These are phyloP conservation scores for Hypoxylon lienhwacheense DNA, from an alignment of 495 filamentous ascomycete species.

Conservation along the genomic window DNA sequence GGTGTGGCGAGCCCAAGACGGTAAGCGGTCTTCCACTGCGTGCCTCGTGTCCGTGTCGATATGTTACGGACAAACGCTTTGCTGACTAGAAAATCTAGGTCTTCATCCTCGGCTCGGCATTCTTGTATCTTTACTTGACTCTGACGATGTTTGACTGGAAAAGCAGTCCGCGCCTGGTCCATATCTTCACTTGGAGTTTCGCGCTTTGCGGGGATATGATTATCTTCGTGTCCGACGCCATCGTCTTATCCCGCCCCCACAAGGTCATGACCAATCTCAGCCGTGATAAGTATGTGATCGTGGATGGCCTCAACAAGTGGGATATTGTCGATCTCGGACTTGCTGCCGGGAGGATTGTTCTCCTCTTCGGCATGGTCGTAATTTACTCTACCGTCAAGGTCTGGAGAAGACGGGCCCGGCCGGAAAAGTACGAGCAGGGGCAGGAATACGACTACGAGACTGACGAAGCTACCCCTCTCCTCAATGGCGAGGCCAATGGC, in stretches of 20 bases:
- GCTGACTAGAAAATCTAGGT: constrained; percentile 56
- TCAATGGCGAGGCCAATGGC: constrained; percentile 41
- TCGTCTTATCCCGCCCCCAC: constrained; percentile 62
- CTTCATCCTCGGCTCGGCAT: constrained; percentile 71
- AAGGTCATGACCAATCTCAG: constrained; percentile 44
- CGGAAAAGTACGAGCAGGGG: constrained; percentile 43
- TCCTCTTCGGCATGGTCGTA: constrained; percentile 42
- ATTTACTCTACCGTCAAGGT: constrained; percentile 44
- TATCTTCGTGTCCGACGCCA: constrained; percentile 65
- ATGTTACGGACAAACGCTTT: constrained; percentile 1
- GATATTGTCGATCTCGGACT: constrained; percentile 54
- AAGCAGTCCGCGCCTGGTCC: constrained; percentile 70
- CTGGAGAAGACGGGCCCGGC: constrained; percentile 38
- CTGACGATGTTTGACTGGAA: constrained; percentile 79
- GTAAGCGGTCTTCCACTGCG: constrained; percentile 57
- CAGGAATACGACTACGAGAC: constrained; percentile 49
- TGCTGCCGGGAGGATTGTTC: constrained; percentile 47
- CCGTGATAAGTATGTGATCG: constrained; percentile 22
- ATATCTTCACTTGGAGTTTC: constrained; percentile 73
- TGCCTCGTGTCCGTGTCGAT: neutral
- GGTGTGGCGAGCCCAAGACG: constrained; percentile 82
- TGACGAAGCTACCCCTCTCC: constrained; percentile 54
- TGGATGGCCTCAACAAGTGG: constrained; percentile 46
- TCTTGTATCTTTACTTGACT: constrained; percentile 61
- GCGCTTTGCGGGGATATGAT: constrained; percentile 67